Conservation (phyloP, 192 early-diverging fungal genomes). For the Endogone sp. region DNA sequence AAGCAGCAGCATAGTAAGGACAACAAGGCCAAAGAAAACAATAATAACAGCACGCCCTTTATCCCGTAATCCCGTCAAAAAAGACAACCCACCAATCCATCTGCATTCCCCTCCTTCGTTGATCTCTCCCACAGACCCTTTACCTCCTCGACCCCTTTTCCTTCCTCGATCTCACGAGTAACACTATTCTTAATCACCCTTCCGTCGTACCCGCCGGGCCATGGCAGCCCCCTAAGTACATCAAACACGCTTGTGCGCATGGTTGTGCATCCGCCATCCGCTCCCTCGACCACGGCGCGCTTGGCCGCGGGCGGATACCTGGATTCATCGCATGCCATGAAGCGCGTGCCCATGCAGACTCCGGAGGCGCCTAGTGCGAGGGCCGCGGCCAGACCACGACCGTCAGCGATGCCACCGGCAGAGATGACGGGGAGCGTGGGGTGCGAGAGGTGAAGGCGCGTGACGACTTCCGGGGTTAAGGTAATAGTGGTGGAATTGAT, state of each 20-base stretch:
- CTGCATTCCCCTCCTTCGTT: not conserved
- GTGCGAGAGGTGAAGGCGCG: not conserved
- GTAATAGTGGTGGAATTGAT: slow-evolving; percentile 3
- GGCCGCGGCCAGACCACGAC: slow-evolving; percentile 66
- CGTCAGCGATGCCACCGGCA: slow-evolving; percentile 76
- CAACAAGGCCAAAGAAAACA: no score
- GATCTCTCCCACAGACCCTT: not conserved
- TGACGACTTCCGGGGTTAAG: not conserved
- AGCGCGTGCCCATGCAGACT: slow-evolving; percentile 84
- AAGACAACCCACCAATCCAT: not conserved
- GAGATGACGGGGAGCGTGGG: slow-evolving; percentile 63
- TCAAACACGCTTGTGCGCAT: not conserved
- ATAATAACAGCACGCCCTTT: no score
- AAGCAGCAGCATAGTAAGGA: not conserved
- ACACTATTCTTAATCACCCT: not conserved
- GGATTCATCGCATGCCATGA: slow-evolving; percentile 74
- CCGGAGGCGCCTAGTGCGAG: slow-evolving; percentile 54
- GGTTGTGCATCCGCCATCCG: slow-evolving; percentile 54
- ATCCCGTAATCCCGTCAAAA: no score
- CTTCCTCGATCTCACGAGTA: not conserved
- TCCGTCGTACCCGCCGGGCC: not conserved
- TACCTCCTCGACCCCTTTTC: not conserved
- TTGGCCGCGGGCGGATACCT: slow-evolving; percentile 76
- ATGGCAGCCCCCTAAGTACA: not conserved
- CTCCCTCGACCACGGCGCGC: slow-evolving; percentile 62